phyloP scores from a whole-genome alignment of 139 green algal genomes.

The Medakamo hakoo region DNA sequence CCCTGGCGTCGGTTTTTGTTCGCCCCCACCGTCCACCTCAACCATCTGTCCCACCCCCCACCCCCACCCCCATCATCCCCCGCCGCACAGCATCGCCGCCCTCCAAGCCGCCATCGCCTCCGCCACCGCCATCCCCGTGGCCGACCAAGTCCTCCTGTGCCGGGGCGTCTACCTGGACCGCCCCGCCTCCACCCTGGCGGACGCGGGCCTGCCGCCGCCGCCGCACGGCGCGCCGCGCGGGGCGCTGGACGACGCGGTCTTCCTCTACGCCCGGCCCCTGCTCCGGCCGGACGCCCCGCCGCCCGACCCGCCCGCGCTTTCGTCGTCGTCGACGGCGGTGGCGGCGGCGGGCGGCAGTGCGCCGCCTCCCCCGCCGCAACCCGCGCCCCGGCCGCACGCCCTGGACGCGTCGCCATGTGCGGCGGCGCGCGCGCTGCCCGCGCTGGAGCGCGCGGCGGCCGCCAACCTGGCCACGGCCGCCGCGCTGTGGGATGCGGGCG shows the following conservation, averaged over 20 bases:
- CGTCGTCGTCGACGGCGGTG: slow-evolving; percentile 1
- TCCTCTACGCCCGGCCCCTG: slow-evolving; percentile 56
- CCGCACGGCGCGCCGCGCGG: no score
- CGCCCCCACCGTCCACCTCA: no score
- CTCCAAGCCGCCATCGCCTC: slow-evolving; percentile 56
- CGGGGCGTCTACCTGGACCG: slow-evolving; percentile 48
- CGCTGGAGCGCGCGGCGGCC: not conserved
- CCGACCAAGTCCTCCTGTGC: slow-evolving; percentile 73
- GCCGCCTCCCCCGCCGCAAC: not conserved
- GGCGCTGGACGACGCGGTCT: slow-evolving; percentile 29
- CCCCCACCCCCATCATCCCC: not conserved
- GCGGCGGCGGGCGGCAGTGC: no score
- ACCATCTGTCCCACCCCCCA: no score
- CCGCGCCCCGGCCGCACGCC: not conserved
- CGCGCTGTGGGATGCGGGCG: not conserved
- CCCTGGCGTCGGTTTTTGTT: no score
- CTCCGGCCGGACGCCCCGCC: slow-evolving; percentile 20
- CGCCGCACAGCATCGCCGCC: slow-evolving; percentile 44
- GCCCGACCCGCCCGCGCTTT: slow-evolving; percentile 27
- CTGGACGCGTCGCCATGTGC: no score
- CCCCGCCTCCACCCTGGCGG: no score
- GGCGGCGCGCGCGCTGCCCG: slow-evolving; percentile 8
- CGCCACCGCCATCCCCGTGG: slow-evolving; percentile 42
- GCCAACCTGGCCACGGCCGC: not conserved
- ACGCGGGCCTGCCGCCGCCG: no score